phyloP scores from a whole-genome alignment of 179 eudicot species.

The Amaranthus tricolor region DNA sequence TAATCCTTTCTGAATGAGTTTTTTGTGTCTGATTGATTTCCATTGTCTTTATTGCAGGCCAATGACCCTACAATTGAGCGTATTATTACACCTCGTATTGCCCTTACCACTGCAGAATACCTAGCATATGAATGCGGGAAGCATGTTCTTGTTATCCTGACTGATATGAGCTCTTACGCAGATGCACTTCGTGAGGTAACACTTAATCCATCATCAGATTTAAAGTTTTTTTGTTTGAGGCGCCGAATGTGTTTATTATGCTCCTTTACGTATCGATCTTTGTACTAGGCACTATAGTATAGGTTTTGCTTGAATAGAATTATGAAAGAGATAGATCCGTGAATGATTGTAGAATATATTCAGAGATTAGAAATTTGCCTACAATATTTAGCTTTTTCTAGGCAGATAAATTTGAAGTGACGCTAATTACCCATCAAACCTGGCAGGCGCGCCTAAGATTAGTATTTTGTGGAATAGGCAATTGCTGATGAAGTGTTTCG shows the following conservation, averaged over 20 bases:
- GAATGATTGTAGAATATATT: background rate
- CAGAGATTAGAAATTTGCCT: background rate
- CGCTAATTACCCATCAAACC: background rate
- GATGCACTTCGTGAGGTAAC: constrained; percentile 99
- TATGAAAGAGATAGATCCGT: background rate
- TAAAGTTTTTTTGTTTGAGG: background rate
- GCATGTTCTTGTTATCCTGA: constrained; percentile 95
- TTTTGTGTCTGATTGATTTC: constrained; percentile 14
- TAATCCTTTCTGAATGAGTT: constrained; percentile 2
- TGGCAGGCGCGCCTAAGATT: background rate
- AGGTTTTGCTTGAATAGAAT: background rate
- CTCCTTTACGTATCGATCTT: background rate
- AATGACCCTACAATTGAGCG: constrained; percentile 99
- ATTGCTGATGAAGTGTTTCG: background rate
- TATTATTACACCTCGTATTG: constrained; percentile 98
- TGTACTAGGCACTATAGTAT: background rate
- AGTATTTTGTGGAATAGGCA: background rate
- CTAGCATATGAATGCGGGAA: constrained; percentile 99
- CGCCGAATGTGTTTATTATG: background rate
- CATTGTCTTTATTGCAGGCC: constrained; percentile 52
- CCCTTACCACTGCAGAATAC: constrained; percentile 97
- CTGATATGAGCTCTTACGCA: constrained; percentile 99
- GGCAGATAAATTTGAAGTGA: background rate
- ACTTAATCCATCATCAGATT: background rate
- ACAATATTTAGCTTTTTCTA: background rate